These are phyloP conservation scores for Dissophora globulifera DNA, from an alignment of 192 early-diverging fungal species.

Conservation along the genomic window DNA sequence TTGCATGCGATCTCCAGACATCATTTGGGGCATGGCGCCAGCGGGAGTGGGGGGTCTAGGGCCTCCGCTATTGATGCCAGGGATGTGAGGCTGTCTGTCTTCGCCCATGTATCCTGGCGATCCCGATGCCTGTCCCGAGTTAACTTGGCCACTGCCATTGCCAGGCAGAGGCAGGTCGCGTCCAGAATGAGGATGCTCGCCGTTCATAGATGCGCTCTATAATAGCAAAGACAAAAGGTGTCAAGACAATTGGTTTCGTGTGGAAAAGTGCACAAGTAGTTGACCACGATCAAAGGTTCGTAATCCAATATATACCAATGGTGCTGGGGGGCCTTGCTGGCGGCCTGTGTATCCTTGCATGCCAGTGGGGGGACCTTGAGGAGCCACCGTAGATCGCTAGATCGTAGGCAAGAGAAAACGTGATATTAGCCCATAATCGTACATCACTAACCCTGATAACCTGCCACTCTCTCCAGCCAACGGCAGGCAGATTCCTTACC, in stretches of 20 bases:
- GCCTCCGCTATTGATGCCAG: conserved; percentile 29
- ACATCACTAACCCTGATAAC: too few relatives aligned
- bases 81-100: conserved; percentile 47
- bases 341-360: conserved; percentile 49
- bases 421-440: too few relatives aligned
- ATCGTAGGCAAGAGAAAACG: too few relatives aligned
- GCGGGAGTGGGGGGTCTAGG: conserved; percentile 35
- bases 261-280: background rate
- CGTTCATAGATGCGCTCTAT: conserved; percentile 25
- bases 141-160: conserved; percentile 13
- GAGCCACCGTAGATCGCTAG: conserved; percentile 41
- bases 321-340: conserved; percentile 39
- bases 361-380: conserved; percentile 46
- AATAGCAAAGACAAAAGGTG: background rate
- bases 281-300: background rate
- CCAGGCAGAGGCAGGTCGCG: conserved; percentile 38
- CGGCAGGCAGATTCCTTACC: too few relatives aligned
- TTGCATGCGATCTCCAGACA: conserved; percentile 23
- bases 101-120: conserved; percentile 28
- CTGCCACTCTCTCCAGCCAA: too few relatives aligned
- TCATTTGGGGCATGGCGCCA: conserved; percentile 49
- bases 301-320: conserved; percentile 11
- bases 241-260: background rate
- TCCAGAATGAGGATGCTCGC: conserved; percentile 27
- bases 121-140: conserved; percentile 9